Base-by-base conservation (phyloP, 805 yeast genomes). In the Teunomyces stri region DNA sequence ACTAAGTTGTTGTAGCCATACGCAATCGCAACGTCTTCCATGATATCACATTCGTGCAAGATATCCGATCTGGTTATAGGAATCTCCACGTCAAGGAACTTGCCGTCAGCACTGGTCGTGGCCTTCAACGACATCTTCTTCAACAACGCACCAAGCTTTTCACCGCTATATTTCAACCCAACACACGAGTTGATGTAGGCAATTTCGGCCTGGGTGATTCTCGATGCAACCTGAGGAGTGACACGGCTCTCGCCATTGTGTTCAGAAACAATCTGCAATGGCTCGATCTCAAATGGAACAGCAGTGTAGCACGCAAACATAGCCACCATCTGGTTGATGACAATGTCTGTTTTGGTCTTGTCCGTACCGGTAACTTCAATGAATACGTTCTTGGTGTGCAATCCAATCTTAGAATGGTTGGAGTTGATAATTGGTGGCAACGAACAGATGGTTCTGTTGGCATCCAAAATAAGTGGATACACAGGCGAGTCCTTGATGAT, bases 11-110 rank as follows among this genome's bases (percentile, higher is more conserved):
- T 87, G 77, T 86, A 94, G 48, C 99, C 99, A 64, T 89, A 94
- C 27, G 89, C 95, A 62, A 94, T 86, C 42, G 97, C 99, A 42
- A 92, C 96, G 68, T 94, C 99, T 70, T 94, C 99, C 96, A 94
- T 88, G 56, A 94, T 85, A 70, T 94, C 99, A 78, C 98, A 92
- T 66, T 89, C 96, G 69, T 94, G 99, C 61, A 94, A 77, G 52
- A 94, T 80, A 69, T 94, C 99, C 9, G 98, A 84, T 75, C 99
- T 87, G 33, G 99, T 94, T 60, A 89, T 85, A 53, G 99, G 99
- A 50, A 94, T 81, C 33, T 70, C 64, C 47, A 90, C 91, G 44
- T 82, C 81, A 43, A 88, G 62, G 34, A 80, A 62, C 52, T 82
- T 75, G 6, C 69, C 58, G 54, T 80, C 76, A 1, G 64, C 57